Conservation (phyloP, 768 basidiomycete species). For the Termitomyces sp. region DNA sequence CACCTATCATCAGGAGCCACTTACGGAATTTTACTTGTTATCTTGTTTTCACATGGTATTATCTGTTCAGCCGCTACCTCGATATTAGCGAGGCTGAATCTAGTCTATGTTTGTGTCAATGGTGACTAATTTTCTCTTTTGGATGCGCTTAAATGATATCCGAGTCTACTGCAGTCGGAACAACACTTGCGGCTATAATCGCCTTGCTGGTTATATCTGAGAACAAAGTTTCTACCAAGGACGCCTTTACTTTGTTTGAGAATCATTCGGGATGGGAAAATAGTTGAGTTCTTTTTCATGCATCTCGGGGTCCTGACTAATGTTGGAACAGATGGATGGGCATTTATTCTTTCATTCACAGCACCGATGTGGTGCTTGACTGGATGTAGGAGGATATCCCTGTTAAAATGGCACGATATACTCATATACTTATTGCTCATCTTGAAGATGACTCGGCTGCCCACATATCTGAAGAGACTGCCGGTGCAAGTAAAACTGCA, state of each 20-base stretch:
- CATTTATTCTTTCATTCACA: conserved; percentile 69
- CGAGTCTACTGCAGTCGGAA: background rate
- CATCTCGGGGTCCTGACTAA: background rate
- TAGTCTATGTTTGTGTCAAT: conserved; percentile 68
- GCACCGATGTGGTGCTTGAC: conserved; percentile 80
- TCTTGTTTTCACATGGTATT: conserved; percentile 63
- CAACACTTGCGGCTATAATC: background rate
- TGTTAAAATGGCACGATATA: background rate
- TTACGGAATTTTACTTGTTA: conserved; percentile 63
- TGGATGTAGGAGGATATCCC: conserved; percentile 48
- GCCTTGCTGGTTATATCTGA: background rate
- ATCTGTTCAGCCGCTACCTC: conserved; percentile 70
- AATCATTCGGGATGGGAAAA: conserved; percentile 3
- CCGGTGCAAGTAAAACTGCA: conserved; percentile 60
- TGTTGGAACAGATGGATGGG: conserved; percentile 57
- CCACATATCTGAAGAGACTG: conserved; percentile 70
- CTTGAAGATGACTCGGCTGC: conserved; percentile 68
- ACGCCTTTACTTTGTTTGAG: conserved; percentile 3
- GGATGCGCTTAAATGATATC: background rate
- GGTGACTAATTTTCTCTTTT: conserved; percentile 31
- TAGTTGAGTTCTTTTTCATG: background rate
- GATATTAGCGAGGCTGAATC: conserved; percentile 62
- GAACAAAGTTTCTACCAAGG: background rate
- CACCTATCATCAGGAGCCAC: conserved; percentile 56
- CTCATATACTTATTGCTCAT: conserved; percentile 1